phyloP scores from a whole-genome alignment of 1,284 basidiomycete species.

The Bjerkandera adusta region DNA sequence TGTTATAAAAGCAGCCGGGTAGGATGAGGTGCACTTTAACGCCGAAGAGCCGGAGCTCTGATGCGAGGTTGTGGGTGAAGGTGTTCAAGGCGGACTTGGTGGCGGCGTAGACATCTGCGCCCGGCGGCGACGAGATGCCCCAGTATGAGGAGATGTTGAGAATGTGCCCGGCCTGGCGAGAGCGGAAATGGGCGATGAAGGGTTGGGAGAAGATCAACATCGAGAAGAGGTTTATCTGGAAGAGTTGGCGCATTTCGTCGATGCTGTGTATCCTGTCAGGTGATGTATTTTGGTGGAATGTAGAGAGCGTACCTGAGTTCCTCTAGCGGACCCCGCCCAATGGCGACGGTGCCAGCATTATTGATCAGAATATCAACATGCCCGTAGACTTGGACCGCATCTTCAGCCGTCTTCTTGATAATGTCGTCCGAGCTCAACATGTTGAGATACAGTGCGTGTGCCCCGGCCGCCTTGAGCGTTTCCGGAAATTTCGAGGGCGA shows the following conservation, averaged over 20 bases:
- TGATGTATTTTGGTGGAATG: neutral
- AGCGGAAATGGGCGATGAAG: slow-evolving; percentile 16
- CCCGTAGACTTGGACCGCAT: slow-evolving; percentile 22
- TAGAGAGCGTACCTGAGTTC: slow-evolving; percentile 3
- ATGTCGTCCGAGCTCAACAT: slow-evolving; percentile 22
- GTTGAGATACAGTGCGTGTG: slow-evolving; percentile 23
- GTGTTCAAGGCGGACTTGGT: slow-evolving; percentile 27
- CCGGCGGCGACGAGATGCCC: neutral
- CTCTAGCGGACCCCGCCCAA: slow-evolving; percentile 15
- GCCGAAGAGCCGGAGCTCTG: slow-evolving; percentile 26
- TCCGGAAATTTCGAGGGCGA: slow-evolving; percentile 21
- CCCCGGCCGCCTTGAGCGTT: slow-evolving; percentile 18
- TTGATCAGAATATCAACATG: slow-evolving; percentile 23
- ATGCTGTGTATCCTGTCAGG: slow-evolving; percentile 2
- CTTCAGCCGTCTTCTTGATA: slow-evolving; percentile 19
- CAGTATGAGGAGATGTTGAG: slow-evolving; percentile 16
- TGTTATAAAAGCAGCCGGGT: slow-evolving; percentile 29
- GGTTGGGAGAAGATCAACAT: slow-evolving; percentile 14
- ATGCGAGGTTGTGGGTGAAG: slow-evolving; percentile 25
- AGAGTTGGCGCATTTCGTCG: slow-evolving; percentile 11
- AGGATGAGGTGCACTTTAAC: slow-evolving; percentile 25
- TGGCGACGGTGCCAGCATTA: slow-evolving; percentile 23
- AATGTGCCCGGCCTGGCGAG: slow-evolving; percentile 12
- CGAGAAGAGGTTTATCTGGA: slow-evolving; percentile 16
- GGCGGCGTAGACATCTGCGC: slow-evolving; percentile 14